Evolutionary conservation across 805 yeast species (phyloP), one percentile per base, ranked within the genome.

Genomic region (Saccharomycopsis guyanensis): DNA sequence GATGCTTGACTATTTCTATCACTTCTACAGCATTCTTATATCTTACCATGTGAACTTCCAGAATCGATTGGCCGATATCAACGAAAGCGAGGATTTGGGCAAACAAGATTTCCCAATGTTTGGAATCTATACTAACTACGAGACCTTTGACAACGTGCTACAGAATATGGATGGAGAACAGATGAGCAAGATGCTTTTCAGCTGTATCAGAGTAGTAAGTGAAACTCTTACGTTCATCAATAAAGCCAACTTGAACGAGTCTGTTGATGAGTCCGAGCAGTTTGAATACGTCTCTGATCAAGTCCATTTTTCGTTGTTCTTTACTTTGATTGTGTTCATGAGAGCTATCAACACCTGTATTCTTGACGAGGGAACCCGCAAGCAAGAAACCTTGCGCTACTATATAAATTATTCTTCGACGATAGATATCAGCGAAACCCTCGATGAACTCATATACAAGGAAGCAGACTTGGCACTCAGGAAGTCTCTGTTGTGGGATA

Each of bases 261-360:
- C 48, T 6, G 36, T 42, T 18, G 53, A 50, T 32, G 40, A 22
- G 13, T 79, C 75, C 55, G 72, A 79, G 6, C 76, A 76, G 53
- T 77, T 76, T 60, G 81, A 80, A 0, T 76, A 75, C 55, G 64
- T 76, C 24, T 72, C 78, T 13, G 82, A 77, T 59, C 80, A 76
- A 56, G 62, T 76, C 35, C 80, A 74, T 55, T 66, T 75, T 44
- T 67, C 69, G 40, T 34, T 51, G 20, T 45, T 48, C 23, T 49
- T 42, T 31, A 32, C 48, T 3, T 25, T 46, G 15, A 24, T 40
- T n/a, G 35, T 46, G 3, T 40, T 50, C 4, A 2, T 50, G 16
- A 42, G 45, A 29, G 20, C 20, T 8, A 33, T 33, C 10, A 33
- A 33, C 20, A 33, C 20, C 19, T 25, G 29, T 10, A 25, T 25